phyloP scores from a whole-genome alignment of 371 early-diverging fungal species.

The Batkoa obscura region DNA sequence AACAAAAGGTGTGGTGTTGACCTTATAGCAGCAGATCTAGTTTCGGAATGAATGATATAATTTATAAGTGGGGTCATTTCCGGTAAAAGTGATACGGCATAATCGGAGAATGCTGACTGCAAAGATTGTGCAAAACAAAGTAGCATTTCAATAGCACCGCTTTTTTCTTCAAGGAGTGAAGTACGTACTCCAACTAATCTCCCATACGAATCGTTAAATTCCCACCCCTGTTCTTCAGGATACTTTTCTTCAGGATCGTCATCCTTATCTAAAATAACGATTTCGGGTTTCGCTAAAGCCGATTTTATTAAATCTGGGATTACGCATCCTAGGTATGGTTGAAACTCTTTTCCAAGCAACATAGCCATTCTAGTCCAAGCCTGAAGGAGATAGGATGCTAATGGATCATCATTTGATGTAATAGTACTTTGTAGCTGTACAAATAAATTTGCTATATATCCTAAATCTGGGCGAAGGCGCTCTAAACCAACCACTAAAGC shows the following conservation, averaged over 20 bases:
- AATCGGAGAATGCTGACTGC: slow-evolving; percentile 69
- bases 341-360: slow-evolving; percentile 82
- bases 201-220: slow-evolving; percentile 69
- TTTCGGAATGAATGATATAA: slow-evolving; percentile 94
- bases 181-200: slow-evolving; percentile 92
- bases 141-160: slow-evolving; percentile 93
- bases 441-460: slow-evolving; percentile 56
- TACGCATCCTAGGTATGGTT: slow-evolving; percentile 74
- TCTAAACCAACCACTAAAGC: slow-evolving; percentile 88
- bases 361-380: slow-evolving; percentile 95
- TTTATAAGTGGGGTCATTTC: slow-evolving; percentile 73
- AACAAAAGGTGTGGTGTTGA: slow-evolving; percentile 62
- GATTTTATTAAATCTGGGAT: slow-evolving; percentile 80
- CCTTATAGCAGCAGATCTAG: slow-evolving; percentile 69
- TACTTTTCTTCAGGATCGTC: slow-evolving; percentile 73
- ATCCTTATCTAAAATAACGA: slow-evolving; percentile 54
- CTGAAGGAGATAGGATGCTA: slow-evolving; percentile 72
- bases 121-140: slow-evolving; percentile 83
- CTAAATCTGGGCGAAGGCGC: slow-evolving; percentile 55
- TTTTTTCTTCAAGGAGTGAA: slow-evolving; percentile 85
- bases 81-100: slow-evolving; percentile 57
- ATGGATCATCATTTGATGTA: slow-evolving; percentile 79
- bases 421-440: slow-evolving; percentile 56
- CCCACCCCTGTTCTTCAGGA: slow-evolving; percentile 88
- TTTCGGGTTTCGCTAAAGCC: slow-evolving; percentile 79